Percentiles rank a stretch among this genome's conserved stretches.
phyloP scores from a whole-genome alignment of 2,329 filamentous ascomycete species.

The Xylaria sp. region DNA sequence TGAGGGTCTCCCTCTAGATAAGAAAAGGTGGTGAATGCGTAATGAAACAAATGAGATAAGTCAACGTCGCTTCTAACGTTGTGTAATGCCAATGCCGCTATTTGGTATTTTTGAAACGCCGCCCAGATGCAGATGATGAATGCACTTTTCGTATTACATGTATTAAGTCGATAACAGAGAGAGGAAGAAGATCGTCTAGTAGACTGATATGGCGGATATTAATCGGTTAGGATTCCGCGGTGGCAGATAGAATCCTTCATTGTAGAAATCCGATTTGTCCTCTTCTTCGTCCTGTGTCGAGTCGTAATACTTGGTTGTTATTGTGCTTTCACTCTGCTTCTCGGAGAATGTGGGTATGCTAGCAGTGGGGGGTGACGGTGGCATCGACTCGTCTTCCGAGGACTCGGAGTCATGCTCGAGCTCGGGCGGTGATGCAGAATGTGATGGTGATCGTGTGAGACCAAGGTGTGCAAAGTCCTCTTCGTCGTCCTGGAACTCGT shows the following conservation, averaged over 20 bases:
- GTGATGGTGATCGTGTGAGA: conserved; percentile 76
- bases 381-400: conserved; percentile 79
- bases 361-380: conserved; percentile 72
- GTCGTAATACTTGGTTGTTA: conserved; percentile 50
- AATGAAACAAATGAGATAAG: conserved; percentile 43
- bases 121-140: conserved; percentile 52
- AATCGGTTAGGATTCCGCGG: conserved; percentile 62
- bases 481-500: conserved; percentile 58
- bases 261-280: conserved; percentile 58
- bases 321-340: conserved; percentile 61
- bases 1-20: conserved; percentile 22
- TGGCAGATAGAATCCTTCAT: conserved; percentile 66
- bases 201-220: conserved; percentile 67
- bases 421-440: conserved; percentile 74
- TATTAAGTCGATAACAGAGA: conserved; percentile 50
- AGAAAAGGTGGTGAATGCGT: conserved; percentile 28
- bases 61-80: conserved; percentile 45
- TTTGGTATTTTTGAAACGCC: conserved; percentile 52
- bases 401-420: conserved; percentile 76
- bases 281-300: conserved; percentile 55
- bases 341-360: conserved; percentile 69
- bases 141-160: conserved; percentile 43
- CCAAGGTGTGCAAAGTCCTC: conserved; percentile 73
- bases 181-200: conserved; percentile 56
- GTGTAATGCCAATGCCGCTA: conserved; percentile 50